Evolutionary conservation across 208 protist species (phyloP).

Genomic region (Endotrypanum monterogeii): DNA sequence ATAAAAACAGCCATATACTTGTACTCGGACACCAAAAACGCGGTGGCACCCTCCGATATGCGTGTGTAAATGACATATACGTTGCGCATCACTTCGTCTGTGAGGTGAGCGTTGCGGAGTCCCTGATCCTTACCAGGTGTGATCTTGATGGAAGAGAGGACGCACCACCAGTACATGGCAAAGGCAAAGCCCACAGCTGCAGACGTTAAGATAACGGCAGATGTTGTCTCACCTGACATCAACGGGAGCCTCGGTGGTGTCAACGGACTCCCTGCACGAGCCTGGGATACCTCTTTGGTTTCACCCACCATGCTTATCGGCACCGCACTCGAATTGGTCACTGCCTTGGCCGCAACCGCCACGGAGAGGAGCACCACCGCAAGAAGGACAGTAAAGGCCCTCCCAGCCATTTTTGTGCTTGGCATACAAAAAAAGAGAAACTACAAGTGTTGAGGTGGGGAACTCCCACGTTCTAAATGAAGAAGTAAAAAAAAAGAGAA

Average conservation of each 20-base stretch:
- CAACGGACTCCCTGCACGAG: neutral
- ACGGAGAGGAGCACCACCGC: constrained; percentile 3
- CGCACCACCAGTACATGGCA: constrained; percentile 88
- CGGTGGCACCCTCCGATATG: constrained; percentile 76
- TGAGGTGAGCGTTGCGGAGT: constrained; percentile 68
- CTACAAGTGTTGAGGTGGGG: neutral
- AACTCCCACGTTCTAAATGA: neutral
- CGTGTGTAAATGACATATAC: constrained; percentile 82
- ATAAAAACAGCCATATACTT: constrained; percentile 89
- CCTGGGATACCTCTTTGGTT: neutral
- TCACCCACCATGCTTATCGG: neutral
- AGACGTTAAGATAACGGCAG: constrained; percentile 56
- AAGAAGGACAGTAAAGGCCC: constrained; percentile 2
- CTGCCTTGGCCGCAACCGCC: constrained; percentile 1
- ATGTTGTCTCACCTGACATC: constrained; percentile 39
- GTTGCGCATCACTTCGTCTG: constrained; percentile 87
- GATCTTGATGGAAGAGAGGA: constrained; percentile 56
- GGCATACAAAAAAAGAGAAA: neutral
- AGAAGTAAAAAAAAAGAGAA: neutral
- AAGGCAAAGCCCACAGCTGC: constrained; percentile 66
- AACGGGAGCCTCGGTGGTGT: constrained; percentile 12
- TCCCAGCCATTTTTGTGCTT: constrained; percentile 9
- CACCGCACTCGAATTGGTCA: neutral
- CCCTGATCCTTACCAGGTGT: constrained; percentile 62
- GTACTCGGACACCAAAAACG: constrained; percentile 85